Percentiles rank a stretch among this genome's conserved stretches.
These are phyloP conservation scores for Crithidia fasciculata DNA, from an alignment of 208 protist species.

Conservation along the genomic window DNA sequence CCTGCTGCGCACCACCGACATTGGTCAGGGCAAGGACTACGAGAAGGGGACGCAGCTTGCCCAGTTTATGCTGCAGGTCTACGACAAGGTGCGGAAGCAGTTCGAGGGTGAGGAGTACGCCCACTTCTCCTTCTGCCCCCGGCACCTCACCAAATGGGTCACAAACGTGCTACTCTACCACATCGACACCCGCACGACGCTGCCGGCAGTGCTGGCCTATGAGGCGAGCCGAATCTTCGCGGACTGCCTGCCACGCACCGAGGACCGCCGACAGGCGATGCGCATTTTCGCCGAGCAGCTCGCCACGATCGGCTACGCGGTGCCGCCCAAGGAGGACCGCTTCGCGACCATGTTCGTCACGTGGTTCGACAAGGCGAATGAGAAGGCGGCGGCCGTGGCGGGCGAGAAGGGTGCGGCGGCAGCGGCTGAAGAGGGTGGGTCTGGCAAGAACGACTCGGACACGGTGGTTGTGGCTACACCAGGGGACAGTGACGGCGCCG, in stretches of 20 bases:
- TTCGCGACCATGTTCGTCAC: constrained; percentile 88
- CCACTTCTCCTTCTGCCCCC: constrained; percentile 97
- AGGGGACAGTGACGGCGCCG: not conserved
- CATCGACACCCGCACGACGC: constrained; percentile 83
- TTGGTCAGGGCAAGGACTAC: constrained; percentile 71
- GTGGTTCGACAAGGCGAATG: constrained; percentile 67
- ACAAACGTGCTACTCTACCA: constrained; percentile 93
- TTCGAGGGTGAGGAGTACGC: constrained; percentile 95
- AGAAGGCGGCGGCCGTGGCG: not conserved
- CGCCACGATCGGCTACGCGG: constrained; percentile 82
- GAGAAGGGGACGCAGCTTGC: constrained; percentile 86
- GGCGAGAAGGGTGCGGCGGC: not conserved
- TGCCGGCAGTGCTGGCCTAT: constrained; percentile 93
- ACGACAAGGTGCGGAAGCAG: constrained; percentile 85
- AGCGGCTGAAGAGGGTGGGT: not conserved
- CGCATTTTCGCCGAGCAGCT: constrained; percentile 86
- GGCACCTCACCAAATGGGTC: constrained; percentile 95
- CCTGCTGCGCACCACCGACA: constrained; percentile 64
- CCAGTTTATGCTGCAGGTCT: constrained; percentile 93
- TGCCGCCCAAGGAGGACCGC: constrained; percentile 70
- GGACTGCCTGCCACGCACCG: constrained; percentile 90
- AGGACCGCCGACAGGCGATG: constrained; percentile 72
- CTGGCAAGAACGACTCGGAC: not conserved
- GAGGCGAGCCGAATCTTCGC: constrained; percentile 94
- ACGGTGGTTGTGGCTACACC: not conserved